Percentiles rank a stretch among this genome's conserved stretches.
Conservation (phyloP, 2,329 filamentous ascomycete species). For the Dactylellina drechsleri region DNA sequence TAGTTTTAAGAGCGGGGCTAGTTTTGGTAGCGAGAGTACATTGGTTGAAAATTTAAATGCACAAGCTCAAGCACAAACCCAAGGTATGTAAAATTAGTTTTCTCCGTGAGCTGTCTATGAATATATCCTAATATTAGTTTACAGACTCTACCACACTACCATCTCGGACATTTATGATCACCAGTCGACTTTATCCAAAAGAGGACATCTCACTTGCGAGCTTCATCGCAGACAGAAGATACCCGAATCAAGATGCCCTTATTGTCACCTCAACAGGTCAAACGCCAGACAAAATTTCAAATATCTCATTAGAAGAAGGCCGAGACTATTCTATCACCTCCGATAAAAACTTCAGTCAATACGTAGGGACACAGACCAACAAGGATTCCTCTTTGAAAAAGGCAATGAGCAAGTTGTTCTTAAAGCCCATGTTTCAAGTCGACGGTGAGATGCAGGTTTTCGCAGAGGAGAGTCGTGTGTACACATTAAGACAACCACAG, state of each 20-base stretch:
- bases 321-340: slow-evolving; percentile 29
- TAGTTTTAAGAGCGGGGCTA: not conserved
- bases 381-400: slow-evolving; percentile 23
- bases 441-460: slow-evolving; percentile 31
- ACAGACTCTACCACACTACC: slow-evolving; percentile 12
- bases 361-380: slow-evolving; percentile 16
- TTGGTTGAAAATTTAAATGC: not conserved
- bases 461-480: slow-evolving; percentile 37
- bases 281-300: not conserved
- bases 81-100: not conserved
- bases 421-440: slow-evolving; percentile 25
- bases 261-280: not conserved
- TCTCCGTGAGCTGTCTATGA: not conserved
- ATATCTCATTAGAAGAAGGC: slow-evolving; percentile 11
- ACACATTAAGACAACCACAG: slow-evolving; percentile 31
- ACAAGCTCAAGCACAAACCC: not conserved
- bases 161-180: slow-evolving; percentile 17
- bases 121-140: not conserved
- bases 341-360: slow-evolving; percentile 42
- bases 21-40: not conserved
- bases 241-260: slow-evolving; percentile 38
- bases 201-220: slow-evolving; percentile 29
- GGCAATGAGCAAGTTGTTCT: slow-evolving; percentile 29
- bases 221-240: slow-evolving; percentile 31
- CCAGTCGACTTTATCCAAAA: slow-evolving; percentile 29